phyloP scores from a whole-genome alignment of 2,329 filamentous ascomycete genomes.

The Neurospora sp. region DNA sequence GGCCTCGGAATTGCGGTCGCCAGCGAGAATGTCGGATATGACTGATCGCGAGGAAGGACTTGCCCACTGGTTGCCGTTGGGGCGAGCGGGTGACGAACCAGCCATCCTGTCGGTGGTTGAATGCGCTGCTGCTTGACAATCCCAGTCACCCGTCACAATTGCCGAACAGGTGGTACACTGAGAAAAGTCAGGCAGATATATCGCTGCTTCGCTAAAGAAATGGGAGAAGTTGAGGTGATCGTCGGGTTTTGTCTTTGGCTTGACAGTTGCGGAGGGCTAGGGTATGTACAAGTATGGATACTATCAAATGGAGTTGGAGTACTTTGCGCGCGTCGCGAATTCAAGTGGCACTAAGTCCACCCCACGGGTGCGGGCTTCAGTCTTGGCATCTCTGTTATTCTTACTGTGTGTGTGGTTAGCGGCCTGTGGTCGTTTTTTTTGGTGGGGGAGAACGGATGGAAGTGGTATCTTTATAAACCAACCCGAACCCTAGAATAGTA shows the following conservation, averaged over 20 bases:
- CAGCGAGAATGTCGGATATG: conserved; percentile 20
- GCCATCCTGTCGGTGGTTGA: conserved; percentile 15
- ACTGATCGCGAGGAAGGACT: conserved; percentile 13
- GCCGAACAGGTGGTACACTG: not conserved
- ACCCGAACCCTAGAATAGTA: not conserved
- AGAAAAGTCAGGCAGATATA: not conserved
- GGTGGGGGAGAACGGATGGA: not conserved
- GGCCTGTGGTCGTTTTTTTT: not conserved
- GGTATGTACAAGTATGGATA: not conserved
- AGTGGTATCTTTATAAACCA: not conserved
- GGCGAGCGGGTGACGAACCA: conserved; percentile 21
- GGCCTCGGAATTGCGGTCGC: conserved; percentile 24
- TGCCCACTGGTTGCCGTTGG: conserved; percentile 13
- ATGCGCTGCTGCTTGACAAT: not conserved
- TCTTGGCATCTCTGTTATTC: not conserved
- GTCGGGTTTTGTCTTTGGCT: not conserved
- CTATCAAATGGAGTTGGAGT: not conserved
- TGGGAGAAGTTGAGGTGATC: not conserved
- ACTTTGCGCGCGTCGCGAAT: not conserved
- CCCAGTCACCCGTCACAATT: not conserved
- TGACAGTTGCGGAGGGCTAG: not conserved
- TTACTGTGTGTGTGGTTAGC: not conserved
- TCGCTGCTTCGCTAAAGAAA: not conserved
- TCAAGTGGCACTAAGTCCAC: not conserved
- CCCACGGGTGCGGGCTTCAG: not conserved